Base-by-base conservation (phyloP, 768 basidiomycete species). In the Leccinum ochraceum region DNA sequence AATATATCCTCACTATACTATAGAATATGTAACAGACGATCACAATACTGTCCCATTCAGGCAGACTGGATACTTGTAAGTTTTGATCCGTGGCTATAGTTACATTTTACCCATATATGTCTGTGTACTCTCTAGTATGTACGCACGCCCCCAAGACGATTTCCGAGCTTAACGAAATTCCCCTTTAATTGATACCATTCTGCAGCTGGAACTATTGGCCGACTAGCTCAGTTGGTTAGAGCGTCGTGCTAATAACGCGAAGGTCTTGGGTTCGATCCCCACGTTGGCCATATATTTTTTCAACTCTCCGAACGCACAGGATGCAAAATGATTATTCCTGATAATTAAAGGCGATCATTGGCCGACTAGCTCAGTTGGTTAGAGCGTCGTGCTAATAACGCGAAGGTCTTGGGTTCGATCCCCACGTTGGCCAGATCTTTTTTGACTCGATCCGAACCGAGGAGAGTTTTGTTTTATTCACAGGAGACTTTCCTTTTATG, bases 141-240 rank as follows among this genome's bases (percentile, higher is more conserved):
- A 0, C 30, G 30, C 30, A 30, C 22, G 22, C 22, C 22, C 22
- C 28, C 30, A 30, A 30, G 28, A 30, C 28, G 28, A 30, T 30
- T 30, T 30, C 28, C 2, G 28, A 30, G 28, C 28, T 30, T 30
- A 9, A 30, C 8, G 28, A 30, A 30, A 30, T 30, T 30, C 30
- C 30, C 30, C 30, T 36, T 70, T 70, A 71, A 16, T 0, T 7
- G 6, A 14, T 37, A 37, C 36, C 36, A 37, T 37, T 37, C 14
- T 37, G 36, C 2, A 14, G 34, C 34, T 14, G 34, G 2, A 36
- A 36, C 4, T 0, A 36, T 36, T 0, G 88, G 88, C 88, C 87
- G 88, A 84, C 86, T 90, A 89, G 89, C 89, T 91, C 89, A 91
- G 89, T 79, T 90, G 89, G 89, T 90, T 90, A 90, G 89, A 90